Conservation (phyloP, 2,329 filamentous ascomycete species). For the Chaetomium globosum region DNA sequence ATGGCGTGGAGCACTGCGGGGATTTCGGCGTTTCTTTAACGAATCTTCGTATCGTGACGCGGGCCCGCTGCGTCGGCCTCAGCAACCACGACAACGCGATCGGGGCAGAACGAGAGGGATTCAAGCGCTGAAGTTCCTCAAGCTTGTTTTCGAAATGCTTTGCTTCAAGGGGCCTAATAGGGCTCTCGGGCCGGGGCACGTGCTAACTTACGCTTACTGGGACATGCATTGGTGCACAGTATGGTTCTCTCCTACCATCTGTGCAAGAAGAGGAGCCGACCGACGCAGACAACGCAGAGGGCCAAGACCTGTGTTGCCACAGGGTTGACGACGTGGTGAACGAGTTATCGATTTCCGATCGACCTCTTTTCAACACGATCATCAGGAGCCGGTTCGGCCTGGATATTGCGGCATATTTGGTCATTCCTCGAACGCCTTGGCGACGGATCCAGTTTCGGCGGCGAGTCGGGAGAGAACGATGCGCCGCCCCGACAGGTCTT, state of each 20-base stretch:
- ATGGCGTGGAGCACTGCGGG: constrained; percentile 25
- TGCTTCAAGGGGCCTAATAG: neutral
- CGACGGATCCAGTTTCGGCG: constrained; percentile 20
- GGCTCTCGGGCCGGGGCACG: neutral
- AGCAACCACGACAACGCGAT: neutral
- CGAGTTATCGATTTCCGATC: constrained; percentile 1
- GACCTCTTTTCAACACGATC: constrained; percentile 4
- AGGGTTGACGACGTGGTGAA: neutral
- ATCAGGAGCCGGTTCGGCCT: constrained; percentile 28
- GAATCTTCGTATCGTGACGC: constrained; percentile 10
- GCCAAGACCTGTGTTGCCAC: constrained; percentile 18
- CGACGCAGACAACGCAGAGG: neutral
- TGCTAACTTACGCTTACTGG: neutral
- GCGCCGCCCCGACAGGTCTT: constrained; percentile 9
- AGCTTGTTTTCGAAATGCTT: neutral
- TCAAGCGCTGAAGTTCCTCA: neutral
- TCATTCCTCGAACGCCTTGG: constrained; percentile 35
- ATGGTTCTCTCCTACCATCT: neutral
- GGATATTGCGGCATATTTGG: constrained; percentile 37
- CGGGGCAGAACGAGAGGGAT: neutral
- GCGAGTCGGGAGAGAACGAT: constrained; percentile 17
- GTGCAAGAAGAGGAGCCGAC: neutral
- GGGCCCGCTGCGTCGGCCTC: neutral
- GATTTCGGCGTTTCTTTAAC: constrained; percentile 8
- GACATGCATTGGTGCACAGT: neutral